phyloP scores from a whole-genome alignment of 2,329 filamentous ascomycete genomes.

The Geosmithia putterillii region DNA sequence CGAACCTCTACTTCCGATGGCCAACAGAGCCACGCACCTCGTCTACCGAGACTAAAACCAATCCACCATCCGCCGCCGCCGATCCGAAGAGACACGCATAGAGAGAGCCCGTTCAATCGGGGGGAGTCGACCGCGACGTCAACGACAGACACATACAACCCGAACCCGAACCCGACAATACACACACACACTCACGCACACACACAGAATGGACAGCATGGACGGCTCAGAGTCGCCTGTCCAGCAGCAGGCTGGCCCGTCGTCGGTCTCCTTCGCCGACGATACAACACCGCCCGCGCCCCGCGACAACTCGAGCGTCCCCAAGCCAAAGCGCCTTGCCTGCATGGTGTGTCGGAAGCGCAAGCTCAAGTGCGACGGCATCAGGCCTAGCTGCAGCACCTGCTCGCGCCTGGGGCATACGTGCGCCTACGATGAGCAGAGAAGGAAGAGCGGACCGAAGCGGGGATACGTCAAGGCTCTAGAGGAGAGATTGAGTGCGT shows the following conservation, averaged over 20 bases:
- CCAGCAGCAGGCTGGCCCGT: conserved; percentile 15
- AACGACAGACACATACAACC: too few species aligned
- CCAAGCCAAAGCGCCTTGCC: conserved; percentile 83
- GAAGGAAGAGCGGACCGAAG: conserved; percentile 90
- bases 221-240: conserved; percentile 3
- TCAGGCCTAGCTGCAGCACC: conserved; percentile 75
- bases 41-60: too few species aligned
- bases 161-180: too few species aligned
- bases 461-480: conserved; percentile 88
- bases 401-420: conserved; percentile 77
- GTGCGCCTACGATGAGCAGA: conserved; percentile 83
- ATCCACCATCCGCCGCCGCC: too few species aligned
- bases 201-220: too few species aligned
- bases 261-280: conserved; percentile 18
- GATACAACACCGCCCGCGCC: conserved; percentile 11
- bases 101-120: too few species aligned
- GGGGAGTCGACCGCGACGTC: too few species aligned
- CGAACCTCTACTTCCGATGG: too few species aligned
- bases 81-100: too few species aligned
- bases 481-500: conserved; percentile 80
- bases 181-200: too few species aligned
- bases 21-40: too few species aligned
- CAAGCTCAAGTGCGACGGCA: conserved; percentile 83
- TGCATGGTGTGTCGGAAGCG: conserved; percentile 89
- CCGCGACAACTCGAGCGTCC: conserved; percentile 42